Conservation (phyloP, 495 filamentous ascomycete genomes). For the Penicillium ucsense region DNA sequence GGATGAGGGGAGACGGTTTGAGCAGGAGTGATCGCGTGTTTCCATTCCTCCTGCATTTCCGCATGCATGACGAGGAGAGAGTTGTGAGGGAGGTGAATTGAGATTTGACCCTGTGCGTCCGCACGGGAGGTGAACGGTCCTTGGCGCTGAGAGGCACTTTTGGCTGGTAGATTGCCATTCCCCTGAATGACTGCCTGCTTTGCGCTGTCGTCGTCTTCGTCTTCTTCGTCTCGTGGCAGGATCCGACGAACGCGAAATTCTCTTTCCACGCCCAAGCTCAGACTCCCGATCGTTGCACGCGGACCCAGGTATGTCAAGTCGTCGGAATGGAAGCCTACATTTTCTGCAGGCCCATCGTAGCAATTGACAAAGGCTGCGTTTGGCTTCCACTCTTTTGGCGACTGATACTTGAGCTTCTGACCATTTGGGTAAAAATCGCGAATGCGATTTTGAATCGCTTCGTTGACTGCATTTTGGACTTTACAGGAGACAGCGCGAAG, state of each 20-base stretch:
- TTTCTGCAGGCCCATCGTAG: slow-evolving; percentile 70
- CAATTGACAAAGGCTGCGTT: slow-evolving; percentile 94
- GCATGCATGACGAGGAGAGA: slow-evolving; percentile 91
- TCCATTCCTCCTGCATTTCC: slow-evolving; percentile 57
- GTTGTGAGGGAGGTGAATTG: slow-evolving; percentile 89
- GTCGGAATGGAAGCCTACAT: slow-evolving; percentile 85
- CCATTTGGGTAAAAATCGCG: slow-evolving; percentile 48
- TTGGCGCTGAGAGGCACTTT: neutral
- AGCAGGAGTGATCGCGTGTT: slow-evolving; percentile 59
- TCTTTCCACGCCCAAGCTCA: slow-evolving; percentile 79
- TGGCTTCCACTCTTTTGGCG: slow-evolving; percentile 60
- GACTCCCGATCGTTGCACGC: slow-evolving; percentile 73
- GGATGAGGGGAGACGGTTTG: slow-evolving; percentile 73
- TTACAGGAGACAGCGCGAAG: slow-evolving; percentile 53
- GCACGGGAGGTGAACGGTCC: slow-evolving; percentile 25
- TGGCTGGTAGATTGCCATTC: neutral
- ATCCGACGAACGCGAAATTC: slow-evolving; percentile 83
- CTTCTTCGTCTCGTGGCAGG: slow-evolving; percentile 45
- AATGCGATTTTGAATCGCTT: slow-evolving; percentile 58
- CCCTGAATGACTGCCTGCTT: slow-evolving; percentile 5
- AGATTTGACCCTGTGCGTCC: slow-evolving; percentile 70
- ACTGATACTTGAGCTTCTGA: slow-evolving; percentile 70
- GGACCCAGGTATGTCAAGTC: slow-evolving; percentile 91
- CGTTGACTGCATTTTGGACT: slow-evolving; percentile 67
- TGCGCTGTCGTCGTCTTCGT: slow-evolving; percentile 20